Evolutionary conservation across 2,329 filamentous ascomycete genomes (phyloP), one percentile per base, ranked within the genome.

Genomic region (Nigrograna mackinnonii): DNA sequence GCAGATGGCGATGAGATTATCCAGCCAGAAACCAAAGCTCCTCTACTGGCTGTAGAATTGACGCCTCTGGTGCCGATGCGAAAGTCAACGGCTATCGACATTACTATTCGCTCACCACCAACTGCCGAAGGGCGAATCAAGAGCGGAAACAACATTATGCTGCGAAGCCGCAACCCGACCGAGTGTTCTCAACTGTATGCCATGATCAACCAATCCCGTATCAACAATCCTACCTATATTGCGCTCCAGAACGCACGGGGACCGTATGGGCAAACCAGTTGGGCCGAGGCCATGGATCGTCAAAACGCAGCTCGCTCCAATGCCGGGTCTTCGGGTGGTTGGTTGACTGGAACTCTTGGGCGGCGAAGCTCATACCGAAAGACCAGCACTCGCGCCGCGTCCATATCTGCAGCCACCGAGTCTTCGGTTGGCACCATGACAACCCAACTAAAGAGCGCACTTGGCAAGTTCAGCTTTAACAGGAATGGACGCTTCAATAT

Each of bases 221-320:
- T 96, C 64, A 89, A 96, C 70, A 96, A 97, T 64, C 86, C 90
- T 39, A 92, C 91, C 41, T 96, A 92, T 71, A 91, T 88, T 75
- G 64, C 85, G 67, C 54, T 91, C 75, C 80, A 89, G 77, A 78
- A 87, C 73, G 72, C 95, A 78, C 73, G 89, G 77, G 51, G 84
- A 75, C 70, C 76, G 63, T 52, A 76, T 38, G 78, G 57, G 18
- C 63, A 52, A 59, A 68, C 64, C 47, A 74, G 46, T 64, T 78
- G 55, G 75, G 77, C 55, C 64, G 80, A 72, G 52, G 70, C 63
- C 47, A 77, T 82, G 61, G 78, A 79, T 39, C 73, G 73, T 12
- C 70, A 75, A 18, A 77, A 77, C 52, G 72, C 69, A 41, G 72
- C 66, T 12, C 68, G 74, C 19, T 55, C 65, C 14, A 58, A 54